Percentiles rank a stretch among this genome's conserved stretches.
Evolutionary conservation across 2,329 filamentous ascomycete species (phyloP).

Genomic region (Botrytis medusae): DNA sequence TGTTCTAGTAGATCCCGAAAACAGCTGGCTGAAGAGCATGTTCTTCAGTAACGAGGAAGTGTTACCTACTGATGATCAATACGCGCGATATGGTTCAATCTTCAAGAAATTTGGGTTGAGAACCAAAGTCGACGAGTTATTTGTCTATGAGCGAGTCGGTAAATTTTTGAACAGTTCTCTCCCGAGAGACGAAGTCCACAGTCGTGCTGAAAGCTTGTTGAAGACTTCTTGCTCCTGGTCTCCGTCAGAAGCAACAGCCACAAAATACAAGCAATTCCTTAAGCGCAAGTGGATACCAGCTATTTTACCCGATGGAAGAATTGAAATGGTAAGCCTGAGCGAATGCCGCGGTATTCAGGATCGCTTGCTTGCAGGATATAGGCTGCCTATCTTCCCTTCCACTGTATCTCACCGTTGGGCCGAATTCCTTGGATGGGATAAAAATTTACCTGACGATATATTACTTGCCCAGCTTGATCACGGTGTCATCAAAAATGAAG

Average conservation of each 20-base stretch:
- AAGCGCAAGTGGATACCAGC: conserved; percentile 30
- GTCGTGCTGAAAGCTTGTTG: conserved; percentile 22
- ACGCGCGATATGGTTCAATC: conserved; percentile 23
- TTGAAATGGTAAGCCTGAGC: conserved; percentile 21
- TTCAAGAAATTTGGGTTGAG: conserved; percentile 33
- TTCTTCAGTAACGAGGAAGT: conserved; percentile 37
- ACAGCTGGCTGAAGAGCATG: conserved; percentile 22
- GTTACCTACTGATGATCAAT: conserved; percentile 29
- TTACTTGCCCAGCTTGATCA: conserved; percentile 29
- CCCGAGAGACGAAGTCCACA: conserved; percentile 13
- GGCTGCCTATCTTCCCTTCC: conserved; percentile 26
- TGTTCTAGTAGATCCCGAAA: conserved; percentile 31
- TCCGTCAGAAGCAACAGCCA: background rate
- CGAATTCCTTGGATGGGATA: conserved; percentile 29
- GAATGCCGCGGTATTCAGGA: conserved; percentile 30
- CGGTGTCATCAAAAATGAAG: conserved; percentile 23
- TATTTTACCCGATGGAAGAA: background rate
- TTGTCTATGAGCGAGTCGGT: conserved; percentile 25
- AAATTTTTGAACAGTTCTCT: conserved; percentile 24
- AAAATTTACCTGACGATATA: conserved; percentile 22
- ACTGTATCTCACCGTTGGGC: conserved; percentile 26
- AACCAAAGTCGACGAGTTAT: conserved; percentile 27
- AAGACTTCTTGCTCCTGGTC: conserved; percentile 22
- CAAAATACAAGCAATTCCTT: conserved; percentile 16
- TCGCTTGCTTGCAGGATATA: conserved; percentile 25